A percentile compares a stretch with the other conserved stretches of the same genome.
Evolutionary conservation across 352 stramenopile species (phyloP).

Genomic region (Blastocystis sp.): DNA sequence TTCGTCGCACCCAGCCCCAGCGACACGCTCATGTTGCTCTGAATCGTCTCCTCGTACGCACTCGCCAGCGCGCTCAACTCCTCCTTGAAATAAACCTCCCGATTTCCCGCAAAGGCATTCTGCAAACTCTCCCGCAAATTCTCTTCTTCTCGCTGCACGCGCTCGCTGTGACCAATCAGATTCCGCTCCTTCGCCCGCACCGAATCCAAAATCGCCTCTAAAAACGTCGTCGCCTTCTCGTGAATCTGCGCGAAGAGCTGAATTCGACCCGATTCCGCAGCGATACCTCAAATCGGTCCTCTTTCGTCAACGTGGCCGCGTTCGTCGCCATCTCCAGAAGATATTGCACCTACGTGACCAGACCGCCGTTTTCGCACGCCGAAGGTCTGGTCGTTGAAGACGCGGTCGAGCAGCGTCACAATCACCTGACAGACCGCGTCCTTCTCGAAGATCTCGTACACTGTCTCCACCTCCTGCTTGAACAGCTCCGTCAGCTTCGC

Average conservation of each 20-base stretch:
- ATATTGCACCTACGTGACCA: background rate
- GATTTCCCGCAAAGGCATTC: background rate
- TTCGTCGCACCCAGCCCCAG: background rate
- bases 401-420: slow-evolving; percentile 16
- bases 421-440: slow-evolving; percentile 45
- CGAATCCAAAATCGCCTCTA: background rate
- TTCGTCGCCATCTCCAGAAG: background rate
- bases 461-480: slow-evolving; percentile 1
- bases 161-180: slow-evolving; percentile 8
- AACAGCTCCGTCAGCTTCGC: slow-evolving; percentile 1
- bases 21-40: background rate
- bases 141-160: slow-evolving; percentile 16
- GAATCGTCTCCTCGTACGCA: slow-evolving; percentile 32
- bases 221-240: background rate
- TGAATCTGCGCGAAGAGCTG: slow-evolving; percentile 20
- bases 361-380: background rate
- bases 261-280: background rate
- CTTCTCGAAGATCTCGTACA: slow-evolving; percentile 51
- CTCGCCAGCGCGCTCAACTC: background rate
- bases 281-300: slow-evolving; percentile 26
- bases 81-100: background rate
- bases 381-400: slow-evolving; percentile 40
- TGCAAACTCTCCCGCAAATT: background rate
- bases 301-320: background rate
- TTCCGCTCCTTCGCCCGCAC: slow-evolving; percentile 2